Base-by-base conservation (phyloP, 345 rosid species). In the Boechera stricta region DNA sequence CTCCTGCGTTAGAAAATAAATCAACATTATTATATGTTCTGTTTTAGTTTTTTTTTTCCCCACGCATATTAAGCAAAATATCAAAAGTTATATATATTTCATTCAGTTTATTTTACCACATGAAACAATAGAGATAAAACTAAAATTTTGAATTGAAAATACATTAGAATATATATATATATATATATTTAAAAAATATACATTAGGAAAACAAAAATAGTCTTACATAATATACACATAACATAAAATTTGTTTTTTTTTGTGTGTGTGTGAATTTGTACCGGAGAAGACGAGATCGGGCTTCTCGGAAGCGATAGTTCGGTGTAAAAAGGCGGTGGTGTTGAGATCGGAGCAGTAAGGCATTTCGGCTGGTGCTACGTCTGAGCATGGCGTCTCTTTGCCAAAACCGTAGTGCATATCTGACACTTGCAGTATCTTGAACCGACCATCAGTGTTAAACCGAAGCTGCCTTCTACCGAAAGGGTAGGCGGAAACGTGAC, bases 261-360 rank as follows among this genome's bases (percentile, higher is more conserved):
- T 33, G 7, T 33, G 24, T 21, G 24, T 31, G 33, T 31, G 33
- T 31, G 11, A 39, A 10, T 15, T 45, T 45, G 55, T 51, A 51
- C 97, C 98, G 6, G 98, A 92, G 82, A 94, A 94, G 72, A 94
- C 95, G 48, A 94, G 81, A 77, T 92, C 76, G 31, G 98, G 97
- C 42, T 84, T 88, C 82, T 94, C 98, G 16, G 97, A 92, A 21
- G 69, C 79, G 54, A 94, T 94, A 81, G 93, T 82, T 51, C 97
- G 86, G 10, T 70, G 62, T 56, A 92, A 39, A 73, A 94, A 94
- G 72, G 93, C 82, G 53, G 92, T 83, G 76, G 98, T 90, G 83
- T 94, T 90, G 87, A 89, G 90, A 80, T 92, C 97, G 35, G 97
- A 89, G 87, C 95, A 90, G 51, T 84, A 76, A 12, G 71, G 56